phyloP scores from a whole-genome alignment of 495 filamentous ascomycete genomes.

The Chaetomium tenue region DNA sequence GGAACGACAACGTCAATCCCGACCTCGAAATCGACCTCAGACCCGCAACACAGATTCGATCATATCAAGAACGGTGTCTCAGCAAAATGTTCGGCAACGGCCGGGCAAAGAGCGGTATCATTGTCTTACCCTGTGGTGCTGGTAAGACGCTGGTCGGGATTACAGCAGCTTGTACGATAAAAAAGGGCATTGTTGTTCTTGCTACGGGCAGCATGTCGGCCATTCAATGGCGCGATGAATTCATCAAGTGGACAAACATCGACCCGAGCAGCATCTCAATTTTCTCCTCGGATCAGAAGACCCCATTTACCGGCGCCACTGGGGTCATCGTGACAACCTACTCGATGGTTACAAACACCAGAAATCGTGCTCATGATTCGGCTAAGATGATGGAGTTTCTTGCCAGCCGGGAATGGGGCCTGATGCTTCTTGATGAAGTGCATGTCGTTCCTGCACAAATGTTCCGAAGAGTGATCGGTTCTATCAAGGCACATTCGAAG shows the following conservation, averaged over 20 bases:
- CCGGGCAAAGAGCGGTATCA: slow-evolving; percentile 93
- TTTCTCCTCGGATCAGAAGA: slow-evolving; percentile 93
- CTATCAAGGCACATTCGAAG: slow-evolving; percentile 91
- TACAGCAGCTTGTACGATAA: slow-evolving; percentile 96
- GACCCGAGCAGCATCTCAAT: slow-evolving; percentile 87
- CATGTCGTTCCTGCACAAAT: slow-evolving; percentile 96
- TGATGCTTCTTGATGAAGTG: slow-evolving; percentile 97
- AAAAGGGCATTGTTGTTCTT: slow-evolving; percentile 91
- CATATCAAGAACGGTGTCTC: slow-evolving; percentile 93
- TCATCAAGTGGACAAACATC: slow-evolving; percentile 97
- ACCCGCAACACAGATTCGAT: slow-evolving; percentile 79
- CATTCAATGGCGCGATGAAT: slow-evolving; percentile 94
- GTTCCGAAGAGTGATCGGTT: slow-evolving; percentile 87
- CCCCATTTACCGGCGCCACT: slow-evolving; percentile 80
- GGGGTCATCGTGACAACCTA: slow-evolving; percentile 98
- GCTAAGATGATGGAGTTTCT: slow-evolving; percentile 99
- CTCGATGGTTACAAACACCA: slow-evolving; percentile 91
- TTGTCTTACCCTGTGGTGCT: slow-evolving; percentile 93
- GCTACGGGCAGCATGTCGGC: slow-evolving; percentile 98
- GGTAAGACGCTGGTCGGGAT: slow-evolving; percentile 97
- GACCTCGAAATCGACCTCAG: slow-evolving; percentile 89
- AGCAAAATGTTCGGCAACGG: slow-evolving; percentile 99
- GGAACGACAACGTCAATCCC: slow-evolving; percentile 83
- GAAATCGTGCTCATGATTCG: slow-evolving; percentile 82
- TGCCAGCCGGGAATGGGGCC: slow-evolving; percentile 84